A percentile compares a stretch with the other conserved stretches of the same genome.
Conservation (phyloP, 257 asterid genomes). For the Solanum appendiculatum region DNA sequence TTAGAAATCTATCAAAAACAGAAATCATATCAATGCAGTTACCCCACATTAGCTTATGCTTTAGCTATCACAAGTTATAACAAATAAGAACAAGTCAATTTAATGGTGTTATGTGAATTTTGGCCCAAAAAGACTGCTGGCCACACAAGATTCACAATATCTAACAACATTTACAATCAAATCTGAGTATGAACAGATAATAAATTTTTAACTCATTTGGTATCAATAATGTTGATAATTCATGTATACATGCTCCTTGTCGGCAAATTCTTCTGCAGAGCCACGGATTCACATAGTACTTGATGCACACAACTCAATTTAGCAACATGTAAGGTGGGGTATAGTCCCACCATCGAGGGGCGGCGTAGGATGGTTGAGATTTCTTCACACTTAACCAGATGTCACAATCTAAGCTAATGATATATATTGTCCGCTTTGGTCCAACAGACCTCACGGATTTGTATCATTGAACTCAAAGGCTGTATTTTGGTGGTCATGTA, state of each 20-base stretch:
- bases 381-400: background rate
- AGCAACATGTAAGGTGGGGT: background rate
- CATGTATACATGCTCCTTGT: background rate
- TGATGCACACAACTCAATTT: background rate
- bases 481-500: background rate
- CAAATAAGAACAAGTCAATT: background rate
- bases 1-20: conserved; percentile 11
- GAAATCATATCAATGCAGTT: background rate
- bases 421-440: background rate
- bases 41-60: background rate
- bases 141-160: conserved; percentile 15
- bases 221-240: conserved; percentile 2
- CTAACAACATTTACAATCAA: conserved; percentile 11
- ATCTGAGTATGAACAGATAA: conserved; percentile 7
- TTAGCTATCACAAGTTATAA: background rate
- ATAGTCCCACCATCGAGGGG: background rate
- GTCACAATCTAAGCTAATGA: background rate
- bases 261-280: background rate
- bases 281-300: background rate
- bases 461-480: background rate
- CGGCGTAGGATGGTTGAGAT: background rate
- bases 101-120: conserved; percentile 8
- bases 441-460: background rate
- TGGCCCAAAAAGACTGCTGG: conserved; percentile 7
- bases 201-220: background rate